Conservation (phyloP, 2,329 filamentous ascomycete genomes). For the Trichoderma gracile region DNA sequence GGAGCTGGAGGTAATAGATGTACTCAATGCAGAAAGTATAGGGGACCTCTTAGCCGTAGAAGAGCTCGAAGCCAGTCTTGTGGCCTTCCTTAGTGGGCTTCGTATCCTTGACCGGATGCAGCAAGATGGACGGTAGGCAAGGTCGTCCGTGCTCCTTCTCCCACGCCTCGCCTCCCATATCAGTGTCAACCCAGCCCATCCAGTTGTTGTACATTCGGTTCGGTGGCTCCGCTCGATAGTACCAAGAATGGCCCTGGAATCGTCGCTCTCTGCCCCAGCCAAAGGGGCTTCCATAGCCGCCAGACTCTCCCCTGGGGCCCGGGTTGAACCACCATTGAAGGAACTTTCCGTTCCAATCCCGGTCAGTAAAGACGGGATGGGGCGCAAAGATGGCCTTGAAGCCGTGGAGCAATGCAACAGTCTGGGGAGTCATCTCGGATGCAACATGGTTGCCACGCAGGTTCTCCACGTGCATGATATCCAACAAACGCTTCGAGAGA, state of each 20-base stretch:
- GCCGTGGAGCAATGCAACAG: conserved; percentile 72
- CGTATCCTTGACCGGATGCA: conserved; percentile 62
- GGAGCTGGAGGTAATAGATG: neutral
- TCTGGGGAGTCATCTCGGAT: conserved; percentile 77
- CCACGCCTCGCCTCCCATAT: conserved; percentile 57
- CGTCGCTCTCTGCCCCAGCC: conserved; percentile 60
- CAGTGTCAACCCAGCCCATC: conserved; percentile 60
- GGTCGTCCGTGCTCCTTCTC: conserved; percentile 57
- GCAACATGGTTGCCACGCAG: conserved; percentile 72
- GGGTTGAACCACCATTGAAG: conserved; percentile 62
- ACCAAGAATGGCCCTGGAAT: conserved; percentile 62
- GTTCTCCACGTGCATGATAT: conserved; percentile 78
- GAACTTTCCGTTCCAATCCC: conserved; percentile 62
- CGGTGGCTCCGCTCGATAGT: conserved; percentile 59
- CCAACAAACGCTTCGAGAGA: conserved; percentile 68
- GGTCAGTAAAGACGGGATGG: conserved; percentile 78
- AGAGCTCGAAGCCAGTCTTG: conserved; percentile 42
- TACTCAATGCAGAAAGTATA: neutral
- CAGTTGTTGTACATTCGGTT: conserved; percentile 63
- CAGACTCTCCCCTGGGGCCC: conserved; percentile 55
- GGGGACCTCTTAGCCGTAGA: conserved; percentile 37
- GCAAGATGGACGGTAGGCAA: conserved; percentile 59
- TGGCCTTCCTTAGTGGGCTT: conserved; percentile 50
- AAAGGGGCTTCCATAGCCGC: conserved; percentile 57
- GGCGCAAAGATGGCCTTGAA: conserved; percentile 77